Percentiles rank a stretch among this genome's conserved stretches.
Conservation (phyloP, 768 basidiomycete genomes). For the Mycena maculata region DNA sequence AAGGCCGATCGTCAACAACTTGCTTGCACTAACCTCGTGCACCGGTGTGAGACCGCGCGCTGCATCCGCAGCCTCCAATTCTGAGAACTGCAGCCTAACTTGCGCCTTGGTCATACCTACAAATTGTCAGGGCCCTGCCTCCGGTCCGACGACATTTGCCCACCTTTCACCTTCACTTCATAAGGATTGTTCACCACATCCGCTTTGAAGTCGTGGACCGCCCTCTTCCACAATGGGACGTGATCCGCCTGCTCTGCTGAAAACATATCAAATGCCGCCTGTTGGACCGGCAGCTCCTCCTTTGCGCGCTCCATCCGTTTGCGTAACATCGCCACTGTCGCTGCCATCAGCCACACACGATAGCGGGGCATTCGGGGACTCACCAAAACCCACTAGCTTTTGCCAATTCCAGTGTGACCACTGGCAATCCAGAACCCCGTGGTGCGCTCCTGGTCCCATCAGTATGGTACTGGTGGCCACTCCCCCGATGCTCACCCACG, state of each 20-base stretch:
- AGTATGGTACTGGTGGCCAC: too few species aligned
- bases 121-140: neutral
- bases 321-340: neutral
- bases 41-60: neutral
- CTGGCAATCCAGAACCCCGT: constrained; percentile 43
- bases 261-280: neutral
- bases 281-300: neutral
- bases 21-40: constrained; percentile 13
- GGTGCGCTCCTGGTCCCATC: too few species aligned
- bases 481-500: too few species aligned
- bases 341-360: neutral
- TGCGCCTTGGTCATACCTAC: constrained; percentile 6
- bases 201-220: neutral
- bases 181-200: neutral
- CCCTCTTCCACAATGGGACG: neutral
- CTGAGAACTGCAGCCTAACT: constrained; percentile 12
- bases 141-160: neutral
- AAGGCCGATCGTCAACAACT: constrained; percentile 7
- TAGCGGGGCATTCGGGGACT: neutral
- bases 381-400: constrained; percentile 39
- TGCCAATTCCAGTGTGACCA: constrained; percentile 42
- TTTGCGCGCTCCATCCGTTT: neutral
- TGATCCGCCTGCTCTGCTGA: neutral
- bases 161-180: neutral
- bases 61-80: constrained; percentile 1